Conservation (phyloP, 805 yeast species). For the Lachancea sp. region DNA sequence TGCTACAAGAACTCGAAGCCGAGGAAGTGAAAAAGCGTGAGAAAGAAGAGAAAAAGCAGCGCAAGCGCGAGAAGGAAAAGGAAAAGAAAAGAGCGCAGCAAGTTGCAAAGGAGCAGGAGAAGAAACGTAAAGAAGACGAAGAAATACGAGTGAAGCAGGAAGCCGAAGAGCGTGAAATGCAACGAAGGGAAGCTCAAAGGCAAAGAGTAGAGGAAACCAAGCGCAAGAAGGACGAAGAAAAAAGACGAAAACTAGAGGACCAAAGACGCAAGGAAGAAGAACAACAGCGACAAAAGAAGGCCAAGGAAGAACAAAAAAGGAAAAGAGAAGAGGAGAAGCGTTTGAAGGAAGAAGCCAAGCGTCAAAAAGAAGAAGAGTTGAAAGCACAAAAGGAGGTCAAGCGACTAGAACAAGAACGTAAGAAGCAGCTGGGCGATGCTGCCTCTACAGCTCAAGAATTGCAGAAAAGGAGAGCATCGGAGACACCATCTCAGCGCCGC, state of each 20-base stretch:
- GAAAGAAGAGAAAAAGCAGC: constrained; percentile 57
- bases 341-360: constrained; percentile 27
- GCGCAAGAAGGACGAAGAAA: constrained; percentile 35
- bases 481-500: constrained; percentile 9
- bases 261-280: constrained; percentile 38
- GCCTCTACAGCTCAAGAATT: constrained; percentile 20
- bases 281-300: constrained; percentile 34
- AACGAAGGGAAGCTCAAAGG: constrained; percentile 34
- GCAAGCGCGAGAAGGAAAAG: constrained; percentile 61
- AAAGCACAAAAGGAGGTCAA: constrained; percentile 24
- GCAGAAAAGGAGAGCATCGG: constrained; percentile 27
- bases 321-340: constrained; percentile 36
- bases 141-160: constrained; percentile 41
- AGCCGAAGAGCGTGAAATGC: constrained; percentile 39
- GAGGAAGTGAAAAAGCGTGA: constrained; percentile 61
- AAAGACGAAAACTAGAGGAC: constrained; percentile 36
- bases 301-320: constrained; percentile 36
- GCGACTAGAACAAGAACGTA: constrained; percentile 31
- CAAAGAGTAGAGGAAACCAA: constrained; percentile 38
- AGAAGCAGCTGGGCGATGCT: constrained; percentile 10
- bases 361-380: constrained; percentile 26
- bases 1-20: constrained; percentile 63
- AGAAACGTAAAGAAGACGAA: constrained; percentile 49
- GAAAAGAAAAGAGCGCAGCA: constrained; percentile 63
- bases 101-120: constrained; percentile 56